Percentiles rank a stretch among this genome's conserved stretches.
phyloP scores from a whole-genome alignment of 305 asterid species.

The Stenogyne calaminthoides region DNA sequence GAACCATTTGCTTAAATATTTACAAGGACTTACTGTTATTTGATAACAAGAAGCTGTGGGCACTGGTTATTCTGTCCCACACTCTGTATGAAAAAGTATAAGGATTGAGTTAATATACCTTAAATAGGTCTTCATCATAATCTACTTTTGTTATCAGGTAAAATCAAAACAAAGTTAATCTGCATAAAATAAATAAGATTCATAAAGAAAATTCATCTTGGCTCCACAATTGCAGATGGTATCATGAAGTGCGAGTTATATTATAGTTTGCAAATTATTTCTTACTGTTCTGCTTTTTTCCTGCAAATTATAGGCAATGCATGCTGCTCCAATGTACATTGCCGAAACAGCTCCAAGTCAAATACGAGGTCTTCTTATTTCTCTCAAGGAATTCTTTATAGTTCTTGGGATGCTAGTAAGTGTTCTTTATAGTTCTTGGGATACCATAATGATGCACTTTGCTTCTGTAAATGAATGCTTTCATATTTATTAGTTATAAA shows the following conservation, averaged over 20 bases:
- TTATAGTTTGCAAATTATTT: slow-evolving; percentile 22
- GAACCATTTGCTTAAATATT: background rate
- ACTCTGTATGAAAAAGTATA: background rate
- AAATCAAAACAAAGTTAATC: background rate
- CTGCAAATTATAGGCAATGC: slow-evolving; percentile 76
- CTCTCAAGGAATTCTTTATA: slow-evolving; percentile 87
- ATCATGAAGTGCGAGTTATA: slow-evolving; percentile 21
- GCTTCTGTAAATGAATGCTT: background rate
- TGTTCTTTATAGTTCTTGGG: slow-evolving; percentile 75
- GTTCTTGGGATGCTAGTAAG: slow-evolving; percentile 98
- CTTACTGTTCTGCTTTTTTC: slow-evolving; percentile 20
- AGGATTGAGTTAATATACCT: slow-evolving; percentile 11
- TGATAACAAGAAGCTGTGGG: slow-evolving; percentile 5
- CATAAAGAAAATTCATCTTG: slow-evolving; percentile 9
- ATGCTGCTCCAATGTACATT: slow-evolving; percentile 99
- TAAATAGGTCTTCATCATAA: slow-evolving; percentile 13
- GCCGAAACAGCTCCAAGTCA: slow-evolving; percentile 95
- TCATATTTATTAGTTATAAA: slow-evolving; percentile 9
- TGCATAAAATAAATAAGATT: slow-evolving; percentile 1
- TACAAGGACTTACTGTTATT: slow-evolving; percentile 7
- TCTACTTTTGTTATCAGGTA: slow-evolving; percentile 5
- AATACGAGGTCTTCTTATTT: slow-evolving; percentile 86
- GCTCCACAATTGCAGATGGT: slow-evolving; percentile 5
- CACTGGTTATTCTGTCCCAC: slow-evolving; percentile 4
- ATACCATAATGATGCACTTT: background rate